phyloP scores from a whole-genome alignment of 2,329 filamentous ascomycete species.

The Mycosphaerella sp. region DNA sequence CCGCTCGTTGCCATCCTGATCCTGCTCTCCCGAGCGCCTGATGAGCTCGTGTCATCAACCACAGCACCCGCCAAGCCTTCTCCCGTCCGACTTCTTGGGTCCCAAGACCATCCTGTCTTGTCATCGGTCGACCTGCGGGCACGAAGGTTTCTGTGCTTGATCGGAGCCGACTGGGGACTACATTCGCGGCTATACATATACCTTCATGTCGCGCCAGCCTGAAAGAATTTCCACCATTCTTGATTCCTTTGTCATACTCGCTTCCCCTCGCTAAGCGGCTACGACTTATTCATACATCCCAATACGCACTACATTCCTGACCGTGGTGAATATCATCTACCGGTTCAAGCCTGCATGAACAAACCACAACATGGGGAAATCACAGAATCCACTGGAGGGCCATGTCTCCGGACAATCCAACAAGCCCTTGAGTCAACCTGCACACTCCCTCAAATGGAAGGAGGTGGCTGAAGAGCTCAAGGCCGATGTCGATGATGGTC shows the following conservation, averaged over 20 bases:
- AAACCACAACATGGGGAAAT: constrained; percentile 15
- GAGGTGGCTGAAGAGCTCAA: constrained; percentile 51
- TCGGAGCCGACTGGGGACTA: constrained; percentile 11
- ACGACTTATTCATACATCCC: background rate
- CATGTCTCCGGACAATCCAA: constrained; percentile 35
- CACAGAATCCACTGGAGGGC: constrained; percentile 15
- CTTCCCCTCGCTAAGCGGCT: constrained; percentile 9
- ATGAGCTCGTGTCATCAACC: background rate
- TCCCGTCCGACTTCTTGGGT: constrained; percentile 15
- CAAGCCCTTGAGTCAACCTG: constrained; percentile 53
- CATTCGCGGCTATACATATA: constrained; percentile 9
- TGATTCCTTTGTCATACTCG: constrained; percentile 6
- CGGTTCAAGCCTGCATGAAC: constrained; percentile 1
- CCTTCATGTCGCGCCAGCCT: constrained; percentile 7
- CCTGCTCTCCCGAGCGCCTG: too few species aligned
- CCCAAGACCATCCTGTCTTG: constrained; percentile 19
- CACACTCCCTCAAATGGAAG: constrained; percentile 54
- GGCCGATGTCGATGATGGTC: constrained; percentile 60
- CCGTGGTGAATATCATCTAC: background rate
- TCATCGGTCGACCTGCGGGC: constrained; percentile 8
- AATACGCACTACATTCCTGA: constrained; percentile 5
- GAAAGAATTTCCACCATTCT: constrained; percentile 1
- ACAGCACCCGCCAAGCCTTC: constrained; percentile 12
- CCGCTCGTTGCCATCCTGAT: too few species aligned
- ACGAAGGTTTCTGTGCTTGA: background rate